Evolutionary conservation across 768 basidiomycete species (phyloP), one percentile per base, ranked within the genome.

Genomic region (Aureoboletus auriporus): DNA sequence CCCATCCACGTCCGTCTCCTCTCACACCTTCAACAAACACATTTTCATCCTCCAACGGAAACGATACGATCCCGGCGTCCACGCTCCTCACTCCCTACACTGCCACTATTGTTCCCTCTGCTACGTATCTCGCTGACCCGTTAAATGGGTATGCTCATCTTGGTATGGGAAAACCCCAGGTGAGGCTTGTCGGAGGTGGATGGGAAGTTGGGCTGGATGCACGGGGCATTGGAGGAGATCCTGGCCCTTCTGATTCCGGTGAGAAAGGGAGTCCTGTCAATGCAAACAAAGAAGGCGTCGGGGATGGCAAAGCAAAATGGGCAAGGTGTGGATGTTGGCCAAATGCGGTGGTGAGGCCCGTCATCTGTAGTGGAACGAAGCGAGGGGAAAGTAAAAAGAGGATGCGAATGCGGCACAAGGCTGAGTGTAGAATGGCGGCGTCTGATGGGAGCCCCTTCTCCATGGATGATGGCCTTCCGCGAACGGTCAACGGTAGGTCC

Each of bases 91-190:
- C 84, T 0, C 82, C 86, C 0, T 85, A 77, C 52, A 74, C 73
- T 0, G 79, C 83, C 17, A 71, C 80, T 20, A 77, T 94, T 44
- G 75, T 80, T 13, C 83, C 86, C 4, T 80, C 82, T 16, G 70
- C 82, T 0, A 61, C 73, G 1, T 96, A 96, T 66, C 75, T 91
- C 27, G 63, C 73, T 4, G 88, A 93, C 58, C 86, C 90, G 0
- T 76, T 90, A 54, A 95, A 93, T 59, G 86, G 84, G n/a, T 96
- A 95, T 58, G 80, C 84, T 0, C 81, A 84, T 52, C 73, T 84
- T 14, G 92, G 93, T 9, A 78, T 86, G 69, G 87, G 90, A 29
- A 93, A 92, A 60, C 86, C 86, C 0, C 83, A 81, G 54, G 92
- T 95, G 0, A 86, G 90, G 51, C 73, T 88, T 12, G 63, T 96